Evolutionary conservation across 495 filamentous ascomycete genomes (phyloP).

Genomic region (Sordaria brevicollis): DNA sequence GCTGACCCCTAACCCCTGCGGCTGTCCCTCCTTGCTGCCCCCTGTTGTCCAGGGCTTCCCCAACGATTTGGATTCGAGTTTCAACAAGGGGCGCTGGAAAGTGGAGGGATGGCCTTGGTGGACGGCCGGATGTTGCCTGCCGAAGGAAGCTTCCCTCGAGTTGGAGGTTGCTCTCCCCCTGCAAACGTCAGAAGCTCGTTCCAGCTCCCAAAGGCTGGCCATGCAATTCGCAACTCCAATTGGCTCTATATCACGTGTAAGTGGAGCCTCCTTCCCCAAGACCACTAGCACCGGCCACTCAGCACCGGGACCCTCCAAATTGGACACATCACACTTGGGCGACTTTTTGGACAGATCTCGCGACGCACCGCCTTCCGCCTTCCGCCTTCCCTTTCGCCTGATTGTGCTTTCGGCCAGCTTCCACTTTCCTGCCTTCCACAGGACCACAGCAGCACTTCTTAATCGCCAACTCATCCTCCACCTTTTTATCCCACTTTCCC

Average conservation of each 20-base stretch:
- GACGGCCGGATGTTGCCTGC: neutral
- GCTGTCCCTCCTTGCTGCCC: neutral
- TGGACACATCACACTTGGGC: constrained; percentile 41
- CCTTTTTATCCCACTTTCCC: neutral
- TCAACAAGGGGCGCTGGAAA: neutral
- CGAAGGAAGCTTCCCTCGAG: neutral
- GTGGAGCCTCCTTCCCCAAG: constrained; percentile 22
- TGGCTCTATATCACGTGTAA: constrained; percentile 19
- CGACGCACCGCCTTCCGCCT: constrained; percentile 26
- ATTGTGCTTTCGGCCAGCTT: constrained; percentile 9
- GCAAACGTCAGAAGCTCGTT: neutral
- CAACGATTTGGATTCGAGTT: neutral
- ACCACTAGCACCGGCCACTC: neutral
- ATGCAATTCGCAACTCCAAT: neutral
- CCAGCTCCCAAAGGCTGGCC: neutral
- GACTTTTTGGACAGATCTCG: constrained; percentile 40
- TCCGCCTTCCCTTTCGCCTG: constrained; percentile 23
- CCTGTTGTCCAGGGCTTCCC: neutral
- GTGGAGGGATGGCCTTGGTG: neutral
- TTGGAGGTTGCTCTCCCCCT: neutral
- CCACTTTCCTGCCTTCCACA: too few species aligned
- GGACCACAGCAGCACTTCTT: too few species aligned
- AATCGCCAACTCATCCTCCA: neutral
- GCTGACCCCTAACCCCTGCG: neutral
- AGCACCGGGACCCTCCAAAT: constrained; percentile 25